Base-by-base conservation (phyloP, 305 asterid genomes). In the Fraxinus greggii region DNA sequence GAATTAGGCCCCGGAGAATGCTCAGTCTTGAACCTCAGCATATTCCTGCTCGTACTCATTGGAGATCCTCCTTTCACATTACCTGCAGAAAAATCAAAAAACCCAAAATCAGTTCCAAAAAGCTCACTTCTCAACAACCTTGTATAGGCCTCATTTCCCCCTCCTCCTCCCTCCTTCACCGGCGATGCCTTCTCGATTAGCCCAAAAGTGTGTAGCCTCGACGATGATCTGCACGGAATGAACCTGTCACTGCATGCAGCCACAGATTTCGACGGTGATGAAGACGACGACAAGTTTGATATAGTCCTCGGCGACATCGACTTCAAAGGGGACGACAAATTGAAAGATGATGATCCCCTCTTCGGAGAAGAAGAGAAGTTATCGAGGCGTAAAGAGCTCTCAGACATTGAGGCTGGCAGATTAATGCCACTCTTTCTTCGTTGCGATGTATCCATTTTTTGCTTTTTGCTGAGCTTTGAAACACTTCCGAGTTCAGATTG, bases 181-280 rank as follows among this genome's bases (percentile, higher is more conserved):
- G 94, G 97, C 23, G 97, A 92, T 75, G 96, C 88, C 90, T 92
- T 93, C 83, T 94, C 98, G 42, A 88, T 85, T n/a, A 96, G 89
- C 76, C 98, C 99, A 35, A 97, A 97, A 3, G 98, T 91, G 81
- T 94, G 95, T 54, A 97, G 92, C 92, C 99, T 88, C 72, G 99
- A 97, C 36, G 98, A 94, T 23, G 99, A 97, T 82, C 99, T 87
- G 86, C 99, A 97, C 8, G 99, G 99, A 74, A 97, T 97, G 77
- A 97, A 97, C 88, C 99, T 89, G 78, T 97, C 99, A 83, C 98
- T 94, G 84, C 98, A 94, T 6, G 84, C 74, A 65, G 91, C 91
- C 45, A 45, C 84, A 5, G 97, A 87, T 79, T 90, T 92, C 4
- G 95, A 90, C 10, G 95, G 91, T 29, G 98, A 92, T 1, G 99